Conservation (phyloP, 148 eudicot species). For the Diospyros lotus region DNA sequence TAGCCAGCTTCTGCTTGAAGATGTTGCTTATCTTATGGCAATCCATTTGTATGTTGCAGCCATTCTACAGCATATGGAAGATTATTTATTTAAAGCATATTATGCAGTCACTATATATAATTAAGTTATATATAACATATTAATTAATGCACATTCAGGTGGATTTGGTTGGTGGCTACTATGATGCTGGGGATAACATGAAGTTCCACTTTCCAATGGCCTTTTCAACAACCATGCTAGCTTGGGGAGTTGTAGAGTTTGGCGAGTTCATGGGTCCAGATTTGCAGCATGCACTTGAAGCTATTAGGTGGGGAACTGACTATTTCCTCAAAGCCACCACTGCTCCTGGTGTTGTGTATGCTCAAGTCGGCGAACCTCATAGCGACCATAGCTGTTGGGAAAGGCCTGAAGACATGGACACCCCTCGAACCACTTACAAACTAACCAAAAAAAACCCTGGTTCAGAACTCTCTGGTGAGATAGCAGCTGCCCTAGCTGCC, state of each 20-base stretch:
- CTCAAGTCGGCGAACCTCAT: slow-evolving; percentile 51
- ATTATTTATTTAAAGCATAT: too few relatives aligned
- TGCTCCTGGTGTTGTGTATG: slow-evolving; percentile 33
- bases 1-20: too few relatives aligned
- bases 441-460: slow-evolving; percentile 39
- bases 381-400: slow-evolving; percentile 67
- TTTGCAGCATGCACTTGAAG: slow-evolving; percentile 30
- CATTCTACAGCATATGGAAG: too few relatives aligned
- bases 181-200: slow-evolving; percentile 73
- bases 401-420: slow-evolving; percentile 73
- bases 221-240: slow-evolving; percentile 57
- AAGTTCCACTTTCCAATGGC: slow-evolving; percentile 76
- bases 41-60: too few relatives aligned
- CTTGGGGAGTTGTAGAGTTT: slow-evolving; percentile 62
- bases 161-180: slow-evolving; percentile 64
- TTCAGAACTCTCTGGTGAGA: slow-evolving; percentile 58
- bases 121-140: too few relatives aligned
- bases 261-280: slow-evolving; percentile 34
- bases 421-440: slow-evolving; percentile 42
- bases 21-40: too few relatives aligned
- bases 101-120: too few relatives aligned
- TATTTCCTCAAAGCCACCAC: slow-evolving; percentile 46
- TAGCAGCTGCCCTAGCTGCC: slow-evolving; percentile 61
- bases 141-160: slow-evolving; percentile 17
- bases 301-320: slow-evolving; percentile 57